Conservation (phyloP, 495 filamentous ascomycete genomes). For the Trypethelium eluteriae region DNA sequence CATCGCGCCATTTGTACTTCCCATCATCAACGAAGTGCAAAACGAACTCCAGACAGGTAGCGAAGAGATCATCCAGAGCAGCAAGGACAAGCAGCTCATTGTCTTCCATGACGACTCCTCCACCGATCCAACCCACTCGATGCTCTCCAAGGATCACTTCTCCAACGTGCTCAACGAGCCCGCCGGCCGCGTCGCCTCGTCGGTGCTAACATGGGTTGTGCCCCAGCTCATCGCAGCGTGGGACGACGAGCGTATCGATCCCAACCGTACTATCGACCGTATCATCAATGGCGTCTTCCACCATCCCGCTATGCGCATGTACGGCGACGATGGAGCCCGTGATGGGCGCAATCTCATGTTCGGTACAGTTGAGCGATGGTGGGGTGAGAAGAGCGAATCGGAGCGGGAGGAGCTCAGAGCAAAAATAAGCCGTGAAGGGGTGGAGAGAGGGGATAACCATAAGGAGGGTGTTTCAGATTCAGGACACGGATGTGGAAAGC, state of each 20-base stretch:
- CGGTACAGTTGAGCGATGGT: slow-evolving; percentile 68
- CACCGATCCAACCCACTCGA: slow-evolving; percentile 84
- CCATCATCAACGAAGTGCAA: slow-evolving; percentile 78
- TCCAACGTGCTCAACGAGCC: slow-evolving; percentile 72
- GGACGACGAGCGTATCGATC: slow-evolving; percentile 66
- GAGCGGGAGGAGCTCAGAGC: slow-evolving; percentile 57
- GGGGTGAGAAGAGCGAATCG: slow-evolving; percentile 54
- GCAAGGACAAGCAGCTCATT: slow-evolving; percentile 68
- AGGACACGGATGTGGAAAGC: slow-evolving; percentile 78
- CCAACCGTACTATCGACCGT: slow-evolving; percentile 57
- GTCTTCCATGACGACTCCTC: slow-evolving; percentile 73
- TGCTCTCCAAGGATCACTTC: slow-evolving; percentile 93
- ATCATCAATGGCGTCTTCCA: slow-evolving; percentile 80
- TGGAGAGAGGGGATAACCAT: slow-evolving; percentile 68
- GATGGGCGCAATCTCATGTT: slow-evolving; percentile 76
- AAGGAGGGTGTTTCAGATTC: slow-evolving; percentile 75
- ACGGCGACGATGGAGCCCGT: slow-evolving; percentile 61
- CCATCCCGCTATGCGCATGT: slow-evolving; percentile 66
- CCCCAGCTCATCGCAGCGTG: slow-evolving; percentile 79
- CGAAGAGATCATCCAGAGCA: slow-evolving; percentile 75
- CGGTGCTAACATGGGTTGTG: slow-evolving; percentile 70
- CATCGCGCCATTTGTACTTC: slow-evolving; percentile 76
- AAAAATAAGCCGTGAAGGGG: slow-evolving; percentile 68
- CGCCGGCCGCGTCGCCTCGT: slow-evolving; percentile 71
- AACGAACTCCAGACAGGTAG: slow-evolving; percentile 74